Percentiles rank a stretch among this genome's conserved stretches.
These are phyloP conservation scores for Lactarius vividus DNA, from an alignment of 768 basidiomycete species.

Conservation along the genomic window DNA sequence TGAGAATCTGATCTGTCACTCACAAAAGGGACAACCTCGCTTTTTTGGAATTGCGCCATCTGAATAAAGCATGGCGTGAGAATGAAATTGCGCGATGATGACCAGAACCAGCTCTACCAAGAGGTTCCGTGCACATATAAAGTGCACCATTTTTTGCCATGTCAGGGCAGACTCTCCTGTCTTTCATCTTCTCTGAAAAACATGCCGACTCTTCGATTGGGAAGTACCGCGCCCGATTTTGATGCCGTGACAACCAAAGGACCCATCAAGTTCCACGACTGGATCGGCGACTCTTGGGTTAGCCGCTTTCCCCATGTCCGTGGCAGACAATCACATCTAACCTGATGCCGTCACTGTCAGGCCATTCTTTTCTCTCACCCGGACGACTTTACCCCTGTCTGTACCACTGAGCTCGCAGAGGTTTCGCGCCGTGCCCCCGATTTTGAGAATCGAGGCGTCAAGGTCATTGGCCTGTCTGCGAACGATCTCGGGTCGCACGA, in stretches of 20 bases:
- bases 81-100: conserved; percentile 57
- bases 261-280: conserved; percentile 88
- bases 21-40: not conserved
- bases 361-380: conserved; percentile 93
- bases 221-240: conserved; percentile 88
- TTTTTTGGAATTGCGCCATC: conserved; percentile 18
- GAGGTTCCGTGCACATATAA: not conserved
- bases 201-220: conserved; percentile 66
- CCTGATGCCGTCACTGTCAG: conserved; percentile 37
- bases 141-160: not conserved
- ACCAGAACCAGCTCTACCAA: conserved; percentile 19
- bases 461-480: conserved; percentile 91
- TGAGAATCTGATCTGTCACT: not conserved
- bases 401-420: conserved; percentile 97
- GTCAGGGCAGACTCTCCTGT: not conserved
- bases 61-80: conserved; percentile 45
- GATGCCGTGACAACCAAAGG: conserved; percentile 87
- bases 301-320: not conserved
- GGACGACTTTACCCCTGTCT: conserved; percentile 89
- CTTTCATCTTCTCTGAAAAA: not conserved
- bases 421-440: conserved; percentile 85
- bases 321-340: not conserved
- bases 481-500: conserved; percentile 84
- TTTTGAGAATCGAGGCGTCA: conserved; percentile 85
- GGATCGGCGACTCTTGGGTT: conserved; percentile 87